Percentiles rank a stretch among this genome's conserved stretches.
These are phyloP conservation scores for Paramarasmius palmivorus DNA, from an alignment of 1,284 basidiomycete species.

Conservation along the genomic window DNA sequence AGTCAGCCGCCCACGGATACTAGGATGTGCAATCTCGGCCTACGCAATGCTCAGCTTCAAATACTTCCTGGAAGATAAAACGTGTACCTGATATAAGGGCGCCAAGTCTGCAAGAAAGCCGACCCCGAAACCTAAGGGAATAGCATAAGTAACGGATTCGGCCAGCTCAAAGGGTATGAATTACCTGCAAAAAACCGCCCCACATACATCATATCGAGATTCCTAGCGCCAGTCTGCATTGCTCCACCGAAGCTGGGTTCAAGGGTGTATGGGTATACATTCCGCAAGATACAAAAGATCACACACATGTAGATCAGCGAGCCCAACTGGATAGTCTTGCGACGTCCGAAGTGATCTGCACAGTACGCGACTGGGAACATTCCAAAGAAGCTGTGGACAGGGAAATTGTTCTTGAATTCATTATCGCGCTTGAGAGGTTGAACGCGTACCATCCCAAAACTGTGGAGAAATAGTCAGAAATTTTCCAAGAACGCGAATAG, in stretches of 20 bases:
- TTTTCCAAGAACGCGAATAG: not conserved
- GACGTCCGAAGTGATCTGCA: constrained; percentile 36
- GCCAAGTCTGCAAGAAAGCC: constrained; percentile 59
- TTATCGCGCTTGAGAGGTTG: not conserved
- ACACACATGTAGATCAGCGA: constrained; percentile 38
- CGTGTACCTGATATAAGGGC: constrained; percentile 49
- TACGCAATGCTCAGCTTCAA: constrained; percentile 8
- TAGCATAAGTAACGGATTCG: too few relatives aligned
- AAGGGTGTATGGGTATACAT: constrained; percentile 24
- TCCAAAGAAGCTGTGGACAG: constrained; percentile 33
- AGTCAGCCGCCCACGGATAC: constrained; percentile 60
- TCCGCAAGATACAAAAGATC: constrained; percentile 13
- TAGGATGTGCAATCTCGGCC: constrained; percentile 65
- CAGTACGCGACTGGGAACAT: constrained; percentile 42
- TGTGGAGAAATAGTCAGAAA: constrained; percentile 10
- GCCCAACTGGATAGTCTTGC: constrained; percentile 38
- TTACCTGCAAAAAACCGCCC: constrained; percentile 60
- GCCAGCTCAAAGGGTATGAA: not conserved
- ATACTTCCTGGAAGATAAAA: not conserved
- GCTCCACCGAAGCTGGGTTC: constrained; percentile 50
- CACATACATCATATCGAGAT: constrained; percentile 60
- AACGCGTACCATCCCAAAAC: constrained; percentile 33
- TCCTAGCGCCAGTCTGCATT: constrained; percentile 50
- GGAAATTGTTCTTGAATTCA: not conserved
- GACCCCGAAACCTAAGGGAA: constrained; percentile 31